Conservation (phyloP, 768 basidiomycete species). For the Boletus rubropictus region DNA sequence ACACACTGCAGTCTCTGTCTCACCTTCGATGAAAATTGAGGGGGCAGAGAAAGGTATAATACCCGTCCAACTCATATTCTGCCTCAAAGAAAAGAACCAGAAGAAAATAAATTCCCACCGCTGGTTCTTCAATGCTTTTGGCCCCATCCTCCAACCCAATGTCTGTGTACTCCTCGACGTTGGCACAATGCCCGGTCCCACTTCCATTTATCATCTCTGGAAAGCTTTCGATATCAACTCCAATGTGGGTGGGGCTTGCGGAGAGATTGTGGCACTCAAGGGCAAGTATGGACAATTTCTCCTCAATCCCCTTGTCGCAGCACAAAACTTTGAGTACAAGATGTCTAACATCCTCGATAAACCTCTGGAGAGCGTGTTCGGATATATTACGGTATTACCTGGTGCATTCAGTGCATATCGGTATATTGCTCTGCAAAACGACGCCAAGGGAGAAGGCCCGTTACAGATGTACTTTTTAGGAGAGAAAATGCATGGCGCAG, state of each 20-base stretch:
- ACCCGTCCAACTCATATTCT: conserved; percentile 91
- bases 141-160: conserved; percentile 77
- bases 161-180: conserved; percentile 92
- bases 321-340: conserved; percentile 94
- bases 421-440: conserved; percentile 89
- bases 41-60: conserved; percentile 74
- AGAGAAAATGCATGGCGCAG: conserved; percentile 88
- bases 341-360: conserved; percentile 93
- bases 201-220: conserved; percentile 88
- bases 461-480: conserved; percentile 96
- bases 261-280: conserved; percentile 92
- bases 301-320: conserved; percentile 81
- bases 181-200: conserved; percentile 79
- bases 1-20: conserved; percentile 59
- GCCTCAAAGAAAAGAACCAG: conserved; percentile 87
- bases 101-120: conserved; percentile 95
- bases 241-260: conserved; percentile 88
- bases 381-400: conserved; percentile 91
- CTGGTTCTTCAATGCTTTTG: conserved; percentile 94
- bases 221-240: conserved; percentile 92
- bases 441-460: conserved; percentile 75
- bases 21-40: conserved; percentile 75
- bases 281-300: conserved; percentile 76
- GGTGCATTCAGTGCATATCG: conserved; percentile 91
- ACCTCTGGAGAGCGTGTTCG: conserved; percentile 83